Evolutionary conservation across 2,329 filamentous ascomycete species (phyloP).

Genomic region (Emmonsia crescens): DNA sequence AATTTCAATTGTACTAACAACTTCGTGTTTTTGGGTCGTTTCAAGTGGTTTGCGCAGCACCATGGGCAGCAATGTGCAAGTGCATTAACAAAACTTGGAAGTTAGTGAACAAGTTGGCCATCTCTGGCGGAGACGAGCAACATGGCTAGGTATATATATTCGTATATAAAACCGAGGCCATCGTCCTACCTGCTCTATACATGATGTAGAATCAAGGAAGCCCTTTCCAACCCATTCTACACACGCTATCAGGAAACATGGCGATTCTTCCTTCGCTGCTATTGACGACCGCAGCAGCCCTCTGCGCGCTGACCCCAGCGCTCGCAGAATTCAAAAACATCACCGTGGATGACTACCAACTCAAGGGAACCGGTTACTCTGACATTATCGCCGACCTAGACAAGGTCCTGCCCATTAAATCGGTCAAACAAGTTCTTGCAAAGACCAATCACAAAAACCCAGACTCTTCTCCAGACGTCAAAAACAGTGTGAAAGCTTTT

Average conservation of each 20-base stretch:
- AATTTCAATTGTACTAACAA: neutral
- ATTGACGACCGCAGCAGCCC: neutral
- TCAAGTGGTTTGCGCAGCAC: neutral
- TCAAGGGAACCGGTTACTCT: neutral
- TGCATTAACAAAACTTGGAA: neutral
- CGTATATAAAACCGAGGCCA: neutral
- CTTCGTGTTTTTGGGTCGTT: neutral
- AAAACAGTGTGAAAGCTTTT: neutral
- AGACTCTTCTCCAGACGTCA: neutral
- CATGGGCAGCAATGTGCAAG: neutral
- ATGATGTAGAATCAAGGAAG: neutral
- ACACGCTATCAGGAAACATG: neutral
- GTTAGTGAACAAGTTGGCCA: neutral
- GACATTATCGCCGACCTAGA: conserved; percentile 2
- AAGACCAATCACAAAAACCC: conserved; percentile 2
- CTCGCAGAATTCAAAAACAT: conserved; percentile 2
- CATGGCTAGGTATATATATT: neutral
- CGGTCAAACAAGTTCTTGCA: conserved; percentile 4
- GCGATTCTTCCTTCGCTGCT: neutral
- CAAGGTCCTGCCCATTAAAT: neutral
- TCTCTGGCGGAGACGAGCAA: neutral
- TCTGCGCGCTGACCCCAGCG: neutral
- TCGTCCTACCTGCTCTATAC: neutral
- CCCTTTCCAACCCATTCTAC: neutral
- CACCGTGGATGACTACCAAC: neutral